Base-by-base conservation (phyloP, 805 yeast genomes). In the Kuraishia piskuri region DNA sequence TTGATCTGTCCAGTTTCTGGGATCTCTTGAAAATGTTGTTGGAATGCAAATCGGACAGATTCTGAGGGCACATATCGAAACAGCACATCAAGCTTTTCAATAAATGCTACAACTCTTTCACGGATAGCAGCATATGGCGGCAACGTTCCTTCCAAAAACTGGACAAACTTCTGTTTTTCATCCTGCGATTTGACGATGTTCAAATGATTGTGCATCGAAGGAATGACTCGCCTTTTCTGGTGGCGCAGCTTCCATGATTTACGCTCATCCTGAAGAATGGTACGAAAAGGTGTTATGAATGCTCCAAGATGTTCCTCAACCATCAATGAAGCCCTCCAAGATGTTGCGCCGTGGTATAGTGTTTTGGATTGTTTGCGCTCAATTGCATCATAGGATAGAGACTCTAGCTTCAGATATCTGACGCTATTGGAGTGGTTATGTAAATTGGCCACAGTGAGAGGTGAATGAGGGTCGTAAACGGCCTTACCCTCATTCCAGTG, bases 81-180 rank as follows among this genome's bases (percentile, higher is more conserved):
- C 25, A 56, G 53, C 14, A 59, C 5, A 26, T 57, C 59, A 36
- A 65, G 47, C n/a, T 59, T 23, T 12, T 20, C 22, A 6, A 49
- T 56, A 40, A 63, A 62, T 47, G 54, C 59, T 1, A 46, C 50
- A 2, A 65, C 10, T 49, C 63, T 50, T 50, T 64, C 67, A 4
- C 51, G n/a, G 19, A 61, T 47, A 1, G 66, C 65, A 7, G 55
- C 53, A 44, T 55, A 56, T 46, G 58, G 46, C 1, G 60, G 60
- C 2, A 56, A 23, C 8, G 54, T 21, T 10, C 31, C 24, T 3
- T 48, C 49, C n/a, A 60, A 53, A 5, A 56, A 19, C 7, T 47
- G 24, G n/a, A 52, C 48, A 44, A 56, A 49, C 7, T 53, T 12
- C 52, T 55, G 40, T 44, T 46, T 14, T 31, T 51, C 24, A 22